These are phyloP conservation scores for Castanea mollissima DNA, from an alignment of 306 rosid genomes.

Conservation along the genomic window DNA sequence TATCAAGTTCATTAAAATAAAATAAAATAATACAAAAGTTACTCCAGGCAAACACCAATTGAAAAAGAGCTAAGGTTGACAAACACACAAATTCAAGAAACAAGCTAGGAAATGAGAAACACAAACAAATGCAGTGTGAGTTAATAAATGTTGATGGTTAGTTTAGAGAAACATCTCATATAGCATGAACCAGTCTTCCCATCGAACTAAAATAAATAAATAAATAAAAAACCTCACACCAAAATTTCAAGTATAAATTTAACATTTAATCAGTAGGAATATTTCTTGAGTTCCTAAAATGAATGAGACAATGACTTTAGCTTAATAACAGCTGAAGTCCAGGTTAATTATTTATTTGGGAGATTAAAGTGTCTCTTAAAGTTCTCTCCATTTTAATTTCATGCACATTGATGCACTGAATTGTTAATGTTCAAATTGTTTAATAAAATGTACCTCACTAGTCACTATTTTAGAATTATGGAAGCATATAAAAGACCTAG, in stretches of 20 bases:
- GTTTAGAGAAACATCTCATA: background rate
- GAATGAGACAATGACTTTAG: background rate
- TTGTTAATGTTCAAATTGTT: background rate
- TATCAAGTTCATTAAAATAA: background rate
- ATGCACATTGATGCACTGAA: background rate
- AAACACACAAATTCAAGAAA: background rate
- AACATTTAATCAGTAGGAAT: background rate
- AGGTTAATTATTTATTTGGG: background rate
- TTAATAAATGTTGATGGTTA: background rate
- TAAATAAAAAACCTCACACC: background rate
- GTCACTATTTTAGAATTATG: background rate
- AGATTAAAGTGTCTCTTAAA: background rate
- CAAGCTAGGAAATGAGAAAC: background rate
- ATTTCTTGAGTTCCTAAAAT: background rate
- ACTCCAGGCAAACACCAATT: background rate
- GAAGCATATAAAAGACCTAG: background rate
- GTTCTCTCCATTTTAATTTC: background rate
- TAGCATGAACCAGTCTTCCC: background rate
- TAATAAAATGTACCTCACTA: background rate
- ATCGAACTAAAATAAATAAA: background rate
- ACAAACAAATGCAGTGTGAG: background rate
- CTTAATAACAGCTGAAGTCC: background rate
- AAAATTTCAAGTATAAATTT: background rate
- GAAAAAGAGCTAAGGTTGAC: background rate
- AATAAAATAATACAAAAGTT: background rate